Percentiles rank a stretch among this genome's conserved stretches.
phyloP scores from a whole-genome alignment of 805 yeast genomes.

The Starmerella floris region DNA sequence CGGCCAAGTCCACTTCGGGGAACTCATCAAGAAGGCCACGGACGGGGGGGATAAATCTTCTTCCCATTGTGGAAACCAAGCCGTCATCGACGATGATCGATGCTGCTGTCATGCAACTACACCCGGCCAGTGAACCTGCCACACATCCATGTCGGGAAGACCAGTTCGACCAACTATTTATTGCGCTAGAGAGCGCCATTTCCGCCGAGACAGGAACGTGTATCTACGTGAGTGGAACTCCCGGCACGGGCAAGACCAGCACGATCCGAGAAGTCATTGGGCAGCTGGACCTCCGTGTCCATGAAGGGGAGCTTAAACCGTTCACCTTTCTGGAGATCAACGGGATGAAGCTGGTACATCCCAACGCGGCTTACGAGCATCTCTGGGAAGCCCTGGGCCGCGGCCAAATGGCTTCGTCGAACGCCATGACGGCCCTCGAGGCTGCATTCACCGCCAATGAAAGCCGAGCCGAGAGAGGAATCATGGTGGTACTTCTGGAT shows the following conservation, averaged over 20 bases:
- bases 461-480: constrained; percentile 26
- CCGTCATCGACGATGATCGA: background rate
- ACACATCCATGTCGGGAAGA: constrained; percentile 75
- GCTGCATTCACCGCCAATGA: constrained; percentile 40
- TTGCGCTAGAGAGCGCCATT: constrained; percentile 58
- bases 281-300: constrained; percentile 39
- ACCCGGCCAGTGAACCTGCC: constrained; percentile 26
- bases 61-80: background rate
- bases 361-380: constrained; percentile 67
- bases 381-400: constrained; percentile 64
- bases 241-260: constrained; percentile 96
- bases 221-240: constrained; percentile 87
- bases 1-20: background rate
- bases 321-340: constrained; percentile 79
- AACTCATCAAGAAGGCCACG: background rate
- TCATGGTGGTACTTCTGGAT: constrained; percentile 70
- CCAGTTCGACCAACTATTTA: constrained; percentile 59
- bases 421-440: constrained; percentile 57
- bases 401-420: constrained; percentile 42
- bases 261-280: constrained; percentile 76
- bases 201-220: constrained; percentile 64
- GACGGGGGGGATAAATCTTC: background rate
- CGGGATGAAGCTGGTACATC: constrained; percentile 71
- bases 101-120: constrained; percentile 6
- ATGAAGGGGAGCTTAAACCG: constrained; percentile 30